Evolutionary conservation across 805 yeast species (phyloP).

Genomic region (Pichia phayaonensis): DNA sequence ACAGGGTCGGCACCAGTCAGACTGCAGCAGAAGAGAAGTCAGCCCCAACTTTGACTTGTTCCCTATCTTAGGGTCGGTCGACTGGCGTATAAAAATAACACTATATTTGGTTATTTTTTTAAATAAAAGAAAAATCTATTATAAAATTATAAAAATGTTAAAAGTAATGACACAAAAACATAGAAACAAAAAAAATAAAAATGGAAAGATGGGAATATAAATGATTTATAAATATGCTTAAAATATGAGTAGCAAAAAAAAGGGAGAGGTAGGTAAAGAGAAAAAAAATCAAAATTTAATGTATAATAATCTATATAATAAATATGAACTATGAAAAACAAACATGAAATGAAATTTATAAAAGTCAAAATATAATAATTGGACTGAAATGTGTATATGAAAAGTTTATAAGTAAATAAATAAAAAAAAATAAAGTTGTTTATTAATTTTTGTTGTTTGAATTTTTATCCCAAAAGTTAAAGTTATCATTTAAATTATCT

Average conservation of each 20-base stretch:
- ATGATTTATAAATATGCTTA: not conserved
- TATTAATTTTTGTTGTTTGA: not conserved
- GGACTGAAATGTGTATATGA: not conserved
- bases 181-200: too few relatives aligned
- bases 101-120: not conserved
- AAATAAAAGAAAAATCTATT: not conserved
- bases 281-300: not conserved
- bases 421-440: too few relatives aligned
- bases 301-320: too few relatives aligned
- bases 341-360: too few relatives aligned
- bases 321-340: not conserved
- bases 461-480: slow-evolving; percentile 42
- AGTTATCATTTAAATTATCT: slow-evolving; percentile 46
- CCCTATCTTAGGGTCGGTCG: too few relatives aligned
- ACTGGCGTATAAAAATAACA: not conserved
- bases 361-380: too few relatives aligned
- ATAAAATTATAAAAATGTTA: not conserved
- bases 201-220: not conserved
- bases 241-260: too few relatives aligned
- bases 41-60: too few relatives aligned
- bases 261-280: too few relatives aligned
- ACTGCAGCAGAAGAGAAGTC: too few relatives aligned
- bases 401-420: not conserved
- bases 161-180: not conserved
- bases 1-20: too few relatives aligned